Conservation (phyloP, 2,329 filamentous ascomycete genomes). For the Domatiomyces catenatus region DNA sequence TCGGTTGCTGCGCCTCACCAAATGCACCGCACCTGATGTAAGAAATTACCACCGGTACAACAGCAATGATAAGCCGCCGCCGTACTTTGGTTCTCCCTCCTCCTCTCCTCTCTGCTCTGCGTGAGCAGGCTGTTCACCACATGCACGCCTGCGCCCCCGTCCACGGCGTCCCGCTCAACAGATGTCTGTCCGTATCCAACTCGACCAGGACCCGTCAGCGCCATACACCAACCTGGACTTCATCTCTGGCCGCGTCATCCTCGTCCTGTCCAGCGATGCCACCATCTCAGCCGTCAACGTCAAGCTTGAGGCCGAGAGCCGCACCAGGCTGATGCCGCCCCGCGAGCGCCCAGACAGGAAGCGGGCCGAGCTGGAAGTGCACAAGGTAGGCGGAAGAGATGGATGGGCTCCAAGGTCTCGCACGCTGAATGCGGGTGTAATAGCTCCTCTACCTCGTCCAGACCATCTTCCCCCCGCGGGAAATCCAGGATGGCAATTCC, state of each 20-base stretch:
- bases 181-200: conserved; percentile 32
- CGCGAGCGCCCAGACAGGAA: conserved; percentile 32
- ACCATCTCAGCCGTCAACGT: conserved; percentile 32
- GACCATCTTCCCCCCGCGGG: conserved; percentile 31
- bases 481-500: conserved; percentile 23
- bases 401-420: too few relatives aligned
- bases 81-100: neutral
- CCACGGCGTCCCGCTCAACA: neutral
- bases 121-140: neutral
- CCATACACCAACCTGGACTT: conserved; percentile 36
- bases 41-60: neutral
- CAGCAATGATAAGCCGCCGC: neutral
- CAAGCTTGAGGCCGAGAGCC: conserved; percentile 36
- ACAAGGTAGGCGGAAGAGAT: conserved; percentile 27
- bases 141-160: neutral
- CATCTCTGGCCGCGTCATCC: conserved; percentile 30
- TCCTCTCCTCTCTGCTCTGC: neutral
- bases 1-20: neutral
- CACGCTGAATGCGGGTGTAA: conserved; percentile 1
- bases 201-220: conserved; percentile 26
- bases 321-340: conserved; percentile 28
- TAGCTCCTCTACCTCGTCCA: conserved; percentile 34
- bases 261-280: conserved; percentile 28
- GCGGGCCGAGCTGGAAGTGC: conserved; percentile 33
- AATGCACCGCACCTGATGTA: neutral